These are phyloP conservation scores for Ophiostoma quercus DNA, from an alignment of 2,329 filamentous ascomycete species.

Conservation along the genomic window DNA sequence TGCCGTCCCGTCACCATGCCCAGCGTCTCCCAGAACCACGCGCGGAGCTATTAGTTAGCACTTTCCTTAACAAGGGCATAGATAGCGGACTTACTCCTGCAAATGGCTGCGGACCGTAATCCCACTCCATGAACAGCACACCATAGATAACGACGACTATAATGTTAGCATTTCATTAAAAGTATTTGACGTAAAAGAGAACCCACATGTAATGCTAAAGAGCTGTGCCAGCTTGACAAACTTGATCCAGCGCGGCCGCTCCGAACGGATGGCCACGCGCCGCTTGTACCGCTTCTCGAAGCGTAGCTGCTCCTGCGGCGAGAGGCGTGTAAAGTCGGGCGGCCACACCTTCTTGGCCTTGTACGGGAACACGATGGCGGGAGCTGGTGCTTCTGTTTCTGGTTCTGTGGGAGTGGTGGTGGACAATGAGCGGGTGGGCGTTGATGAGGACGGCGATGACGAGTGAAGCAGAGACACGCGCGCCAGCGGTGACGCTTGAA, in stretches of 20 bases:
- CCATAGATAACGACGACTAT: conserved; percentile 51
- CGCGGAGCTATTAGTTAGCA: conserved; percentile 28
- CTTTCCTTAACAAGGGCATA: no score
- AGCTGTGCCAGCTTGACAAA: conserved; percentile 61
- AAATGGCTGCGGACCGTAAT: conserved; percentile 44
- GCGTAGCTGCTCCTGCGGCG: conserved; percentile 66
- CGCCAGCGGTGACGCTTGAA: background rate
- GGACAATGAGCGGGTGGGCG: background rate
- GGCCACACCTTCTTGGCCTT: conserved; percentile 70
- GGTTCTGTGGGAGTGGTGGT: background rate
- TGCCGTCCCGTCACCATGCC: conserved; percentile 20
- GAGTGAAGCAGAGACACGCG: background rate
- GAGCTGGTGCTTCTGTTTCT: background rate
- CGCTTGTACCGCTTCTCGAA: conserved; percentile 76
- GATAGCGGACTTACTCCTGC: conserved; percentile 31
- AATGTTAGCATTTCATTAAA: background rate
- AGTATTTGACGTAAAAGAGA: background rate
- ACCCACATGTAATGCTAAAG: conserved; percentile 51
- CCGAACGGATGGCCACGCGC: conserved; percentile 56
- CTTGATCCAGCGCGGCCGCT: conserved; percentile 60
- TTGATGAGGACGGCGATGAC: background rate
- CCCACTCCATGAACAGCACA: conserved; percentile 59
- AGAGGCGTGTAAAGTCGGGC: conserved; percentile 66
- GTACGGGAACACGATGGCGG: conserved; percentile 35
- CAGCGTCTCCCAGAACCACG: conserved; percentile 29